A percentile compares a stretch with the other conserved stretches of the same genome.
phyloP scores from a whole-genome alignment of 2,329 filamentous ascomycete genomes.

The Penicillium crustosum region DNA sequence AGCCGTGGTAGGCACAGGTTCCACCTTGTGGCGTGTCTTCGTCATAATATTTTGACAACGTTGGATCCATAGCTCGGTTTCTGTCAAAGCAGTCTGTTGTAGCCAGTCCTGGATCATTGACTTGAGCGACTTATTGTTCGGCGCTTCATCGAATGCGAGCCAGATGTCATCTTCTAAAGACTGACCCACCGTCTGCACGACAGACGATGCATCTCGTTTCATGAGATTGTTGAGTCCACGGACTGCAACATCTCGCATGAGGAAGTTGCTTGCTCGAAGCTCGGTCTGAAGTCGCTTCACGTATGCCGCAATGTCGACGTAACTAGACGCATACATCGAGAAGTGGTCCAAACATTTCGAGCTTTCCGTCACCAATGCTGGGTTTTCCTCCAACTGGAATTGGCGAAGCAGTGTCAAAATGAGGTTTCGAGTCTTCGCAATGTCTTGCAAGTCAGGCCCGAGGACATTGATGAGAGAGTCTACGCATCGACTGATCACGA shows the following conservation, averaged over 20 bases:
- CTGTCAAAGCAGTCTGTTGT: constrained; percentile 77
- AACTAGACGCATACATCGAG: constrained; percentile 83
- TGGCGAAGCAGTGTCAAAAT: constrained; percentile 83
- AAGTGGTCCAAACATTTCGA: constrained; percentile 86
- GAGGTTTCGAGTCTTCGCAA: constrained; percentile 85
- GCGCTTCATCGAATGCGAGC: constrained; percentile 77
- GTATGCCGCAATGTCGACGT: constrained; percentile 81
- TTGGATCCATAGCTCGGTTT: constrained; percentile 83
- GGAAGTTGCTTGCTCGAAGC: constrained; percentile 65
- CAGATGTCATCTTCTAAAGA: constrained; percentile 89
- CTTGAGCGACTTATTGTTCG: constrained; percentile 74
- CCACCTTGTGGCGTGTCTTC: constrained; percentile 72
- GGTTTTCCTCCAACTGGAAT: constrained; percentile 73
- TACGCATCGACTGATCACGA: constrained; percentile 81
- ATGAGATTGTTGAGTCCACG: constrained; percentile 92
- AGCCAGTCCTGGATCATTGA: constrained; percentile 93
- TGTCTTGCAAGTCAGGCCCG: constrained; percentile 90
- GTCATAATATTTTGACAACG: constrained; percentile 85
- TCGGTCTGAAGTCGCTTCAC: constrained; percentile 78
- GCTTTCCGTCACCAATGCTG: constrained; percentile 71
- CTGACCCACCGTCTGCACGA: constrained; percentile 70
- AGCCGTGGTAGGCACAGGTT: constrained; percentile 40
- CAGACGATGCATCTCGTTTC: constrained; percentile 84
- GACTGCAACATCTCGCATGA: constrained; percentile 76
- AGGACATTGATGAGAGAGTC: constrained; percentile 97